Evolutionary conservation across 495 filamentous ascomycete genomes (phyloP).

Genomic region (Apodospora peruviana): DNA sequence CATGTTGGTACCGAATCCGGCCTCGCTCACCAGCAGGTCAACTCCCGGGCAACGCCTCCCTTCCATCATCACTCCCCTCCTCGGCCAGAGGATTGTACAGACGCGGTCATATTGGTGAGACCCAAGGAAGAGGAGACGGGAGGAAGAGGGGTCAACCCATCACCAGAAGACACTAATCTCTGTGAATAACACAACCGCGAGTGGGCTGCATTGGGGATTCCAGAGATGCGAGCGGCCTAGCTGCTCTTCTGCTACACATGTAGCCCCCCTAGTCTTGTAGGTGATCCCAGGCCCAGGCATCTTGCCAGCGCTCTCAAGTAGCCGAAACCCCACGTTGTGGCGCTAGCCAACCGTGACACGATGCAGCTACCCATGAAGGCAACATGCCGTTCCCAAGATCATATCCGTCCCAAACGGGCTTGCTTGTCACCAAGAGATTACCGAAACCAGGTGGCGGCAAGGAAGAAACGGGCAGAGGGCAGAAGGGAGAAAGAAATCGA

Average conservation of each 20-base stretch:
- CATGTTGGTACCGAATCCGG: conserved; percentile 24
- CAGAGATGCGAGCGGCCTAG: neutral
- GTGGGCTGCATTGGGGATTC: neutral
- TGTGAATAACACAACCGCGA: neutral
- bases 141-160: neutral
- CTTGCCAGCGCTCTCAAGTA: neutral
- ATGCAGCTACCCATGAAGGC: conserved; percentile 10
- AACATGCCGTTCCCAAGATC: conserved; percentile 6
- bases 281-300: neutral
- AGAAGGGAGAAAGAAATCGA: neutral
- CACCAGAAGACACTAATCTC: neutral
- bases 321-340: conserved; percentile 8
- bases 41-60: conserved; percentile 6
- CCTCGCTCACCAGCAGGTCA: conserved; percentile 4
- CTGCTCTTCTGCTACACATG: neutral
- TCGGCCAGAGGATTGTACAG: too few species aligned
- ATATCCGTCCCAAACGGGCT: conserved; percentile 1
- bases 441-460: neutral
- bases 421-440: conserved; percentile 1
- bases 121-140: neutral
- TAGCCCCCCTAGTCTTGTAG: neutral
- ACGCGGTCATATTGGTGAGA: neutral
- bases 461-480: neutral
- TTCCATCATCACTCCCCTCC: neutral
- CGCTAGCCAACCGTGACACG: conserved; percentile 8